phyloP scores from a whole-genome alignment of 1,139 yeast genomes.

The Suhomyces wounanorum region DNA sequence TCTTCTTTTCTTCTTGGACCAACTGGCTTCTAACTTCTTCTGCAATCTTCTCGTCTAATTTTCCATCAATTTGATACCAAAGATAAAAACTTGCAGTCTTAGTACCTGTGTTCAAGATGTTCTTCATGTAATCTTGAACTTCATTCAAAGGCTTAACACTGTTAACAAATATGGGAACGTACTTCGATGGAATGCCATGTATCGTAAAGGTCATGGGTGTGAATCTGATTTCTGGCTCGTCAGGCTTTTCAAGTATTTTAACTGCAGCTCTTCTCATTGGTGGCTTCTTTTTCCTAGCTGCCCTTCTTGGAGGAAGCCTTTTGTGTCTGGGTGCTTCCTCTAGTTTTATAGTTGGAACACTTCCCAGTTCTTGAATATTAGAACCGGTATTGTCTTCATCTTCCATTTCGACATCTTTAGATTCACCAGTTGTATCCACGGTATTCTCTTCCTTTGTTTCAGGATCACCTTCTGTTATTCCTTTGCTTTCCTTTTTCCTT shows the following conservation, averaged over 20 bases:
- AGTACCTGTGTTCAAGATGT: slow-evolving; percentile 59
- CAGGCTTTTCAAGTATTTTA: slow-evolving; percentile 30
- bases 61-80: slow-evolving; percentile 87
- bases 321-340: slow-evolving; percentile 15
- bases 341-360: slow-evolving; percentile 3
- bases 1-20: slow-evolving; percentile 44
- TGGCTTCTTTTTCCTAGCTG: slow-evolving; percentile 24
- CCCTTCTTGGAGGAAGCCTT: slow-evolving; percentile 25
- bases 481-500: slow-evolving; percentile 16
- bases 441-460: not conserved
- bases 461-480: slow-evolving; percentile 14
- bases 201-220: slow-evolving; percentile 67
- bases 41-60: slow-evolving; percentile 62
- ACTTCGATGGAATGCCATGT: slow-evolving; percentile 63
- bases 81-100: slow-evolving; percentile 63
- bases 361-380: not conserved
- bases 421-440: not conserved
- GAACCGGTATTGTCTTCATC: slow-evolving; percentile 14
- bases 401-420: not conserved
- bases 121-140: slow-evolving; percentile 63
- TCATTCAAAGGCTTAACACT: slow-evolving; percentile 61
- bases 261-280: slow-evolving; percentile 24
- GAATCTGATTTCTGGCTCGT: slow-evolving; percentile 47
- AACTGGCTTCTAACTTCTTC: slow-evolving; percentile 48
- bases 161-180: slow-evolving; percentile 67